phyloP scores from a whole-genome alignment of 2,329 filamentous ascomycete species.

The Ascomycota sp. region DNA sequence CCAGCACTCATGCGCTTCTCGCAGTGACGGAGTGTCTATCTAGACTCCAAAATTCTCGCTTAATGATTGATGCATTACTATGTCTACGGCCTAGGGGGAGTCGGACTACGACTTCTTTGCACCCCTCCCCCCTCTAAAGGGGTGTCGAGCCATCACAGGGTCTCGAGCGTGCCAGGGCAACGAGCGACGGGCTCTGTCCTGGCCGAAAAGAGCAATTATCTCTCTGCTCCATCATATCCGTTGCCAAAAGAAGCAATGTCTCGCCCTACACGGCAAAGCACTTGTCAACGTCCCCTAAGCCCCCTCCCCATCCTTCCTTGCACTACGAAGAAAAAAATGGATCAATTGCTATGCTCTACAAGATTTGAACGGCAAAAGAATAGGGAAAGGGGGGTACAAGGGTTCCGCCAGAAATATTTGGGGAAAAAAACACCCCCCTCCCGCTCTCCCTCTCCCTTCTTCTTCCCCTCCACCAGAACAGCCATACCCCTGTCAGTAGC shows the following conservation, averaged over 20 bases:
- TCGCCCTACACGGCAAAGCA: constrained; percentile 13
- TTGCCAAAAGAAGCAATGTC: constrained; percentile 12
- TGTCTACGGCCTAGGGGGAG: neutral
- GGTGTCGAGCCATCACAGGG: neutral
- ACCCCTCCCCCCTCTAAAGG: neutral
- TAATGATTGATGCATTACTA: neutral
- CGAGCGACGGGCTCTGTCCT: constrained; percentile 3
- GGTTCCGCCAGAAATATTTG: no score
- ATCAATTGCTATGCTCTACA: neutral
- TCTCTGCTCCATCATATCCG: constrained; percentile 4
- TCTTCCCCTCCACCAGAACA: neutral
- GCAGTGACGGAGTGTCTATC: no score
- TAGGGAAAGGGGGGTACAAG: no score
- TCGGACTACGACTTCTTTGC: neutral
- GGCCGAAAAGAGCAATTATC: constrained; percentile 5
- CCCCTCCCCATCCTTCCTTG: neutral
- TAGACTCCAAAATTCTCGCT: no score
- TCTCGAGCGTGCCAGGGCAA: neutral
- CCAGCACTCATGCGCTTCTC: no score
- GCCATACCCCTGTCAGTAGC: constrained; percentile 6
- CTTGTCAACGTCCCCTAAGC: constrained; percentile 2
- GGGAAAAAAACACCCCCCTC: neutral
- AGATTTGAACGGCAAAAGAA: neutral
- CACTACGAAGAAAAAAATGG: neutral
- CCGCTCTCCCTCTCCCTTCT: neutral